Evolutionary conservation across 1,284 basidiomycete species (phyloP).

Genomic region (Cutaneotrichosporon cavernicola): DNA sequence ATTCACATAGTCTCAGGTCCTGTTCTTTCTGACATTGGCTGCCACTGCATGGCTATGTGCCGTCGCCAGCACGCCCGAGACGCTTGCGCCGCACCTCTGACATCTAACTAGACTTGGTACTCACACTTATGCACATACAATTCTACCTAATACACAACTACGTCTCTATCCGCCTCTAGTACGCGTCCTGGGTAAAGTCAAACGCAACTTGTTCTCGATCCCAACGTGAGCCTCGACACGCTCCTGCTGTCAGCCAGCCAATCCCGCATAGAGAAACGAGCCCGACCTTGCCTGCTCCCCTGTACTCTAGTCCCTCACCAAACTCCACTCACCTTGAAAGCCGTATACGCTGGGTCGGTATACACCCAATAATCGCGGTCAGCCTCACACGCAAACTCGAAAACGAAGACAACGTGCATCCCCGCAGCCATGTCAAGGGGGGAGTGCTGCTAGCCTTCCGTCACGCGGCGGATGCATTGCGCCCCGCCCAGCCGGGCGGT

Average conservation of each 20-base stretch:
- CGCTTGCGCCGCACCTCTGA: too few species aligned
- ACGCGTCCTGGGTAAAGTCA: slow-evolving; percentile 38
- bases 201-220: slow-evolving; percentile 33
- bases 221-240: slow-evolving; percentile 22
- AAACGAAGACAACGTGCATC: slow-evolving; percentile 41
- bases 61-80: too few species aligned
- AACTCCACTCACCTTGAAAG: slow-evolving; percentile 31
- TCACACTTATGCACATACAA: too few species aligned
- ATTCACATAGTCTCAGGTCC: too few species aligned
- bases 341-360: slow-evolving; percentile 37
- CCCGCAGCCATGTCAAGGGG: slow-evolving; percentile 37
- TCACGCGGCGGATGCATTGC: slow-evolving; percentile 34
- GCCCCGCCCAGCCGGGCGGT: slow-evolving; percentile 15
- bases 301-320: neutral
- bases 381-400: slow-evolving; percentile 38
- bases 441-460: slow-evolving; percentile 41
- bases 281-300: neutral
- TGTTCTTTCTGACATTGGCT: too few species aligned
- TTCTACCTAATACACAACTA: too few species aligned
- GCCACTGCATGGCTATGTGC: too few species aligned
- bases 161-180: neutral
- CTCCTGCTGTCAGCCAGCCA: neutral
- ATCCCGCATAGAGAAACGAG: too few species aligned
- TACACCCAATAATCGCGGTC: slow-evolving; percentile 43
- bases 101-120: too few species aligned